Evolutionary conservation across 257 asterid species (phyloP), one percentile per base, ranked within the genome.

Genomic region (Ajuga chamaepitys): DNA sequence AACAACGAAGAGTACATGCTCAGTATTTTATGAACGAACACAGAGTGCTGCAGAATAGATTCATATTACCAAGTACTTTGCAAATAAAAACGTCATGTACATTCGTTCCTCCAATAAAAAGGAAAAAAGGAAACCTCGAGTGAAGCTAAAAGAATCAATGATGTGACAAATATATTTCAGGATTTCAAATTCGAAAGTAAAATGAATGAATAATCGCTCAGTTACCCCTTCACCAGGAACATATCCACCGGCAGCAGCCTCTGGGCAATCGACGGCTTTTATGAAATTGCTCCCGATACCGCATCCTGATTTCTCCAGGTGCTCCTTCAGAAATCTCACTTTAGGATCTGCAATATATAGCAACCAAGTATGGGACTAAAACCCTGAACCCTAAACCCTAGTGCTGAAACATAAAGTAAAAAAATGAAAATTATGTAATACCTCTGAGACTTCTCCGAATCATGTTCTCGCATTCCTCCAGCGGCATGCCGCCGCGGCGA

Each of bases 301-400:
- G 64, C 98, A 91, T 51, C 98, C 95, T 21, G 85, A 77, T 80
- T 85, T 86, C 80, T 86, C 88, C 66, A 91, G 41, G 38, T 86
- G 82, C 70, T 88, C 96, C 77, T 52, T 85, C 45, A 92, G 77
- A 69, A 89, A 82, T 69, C 76, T 85, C 70, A 88, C 98, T 85
- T 50, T 85, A 4, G 98, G 98, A 67, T 74, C 96, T 89, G 86
- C 74, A 73, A 75, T 0, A 55, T 7, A 45, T 4, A 57, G 25
- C 48, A 67, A 59, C 4, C n/a, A 32, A 22, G 34, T 32, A 32
- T 44, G 64, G 59, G 40, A n/a, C 40, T 28, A 34, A 9, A 64
- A 17, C 66, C 60, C 53, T 48, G 64, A 71, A 64, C 64, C 60
- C 53, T 48, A 67, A 71, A 64, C 64, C 78, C 78, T 20, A 17